A percentile compares a stretch with the other conserved stretches of the same genome.
These are phyloP conservation scores for Trypanosoma platydactyli DNA, from an alignment of 208 protist genomes.

Conservation along the genomic window DNA sequence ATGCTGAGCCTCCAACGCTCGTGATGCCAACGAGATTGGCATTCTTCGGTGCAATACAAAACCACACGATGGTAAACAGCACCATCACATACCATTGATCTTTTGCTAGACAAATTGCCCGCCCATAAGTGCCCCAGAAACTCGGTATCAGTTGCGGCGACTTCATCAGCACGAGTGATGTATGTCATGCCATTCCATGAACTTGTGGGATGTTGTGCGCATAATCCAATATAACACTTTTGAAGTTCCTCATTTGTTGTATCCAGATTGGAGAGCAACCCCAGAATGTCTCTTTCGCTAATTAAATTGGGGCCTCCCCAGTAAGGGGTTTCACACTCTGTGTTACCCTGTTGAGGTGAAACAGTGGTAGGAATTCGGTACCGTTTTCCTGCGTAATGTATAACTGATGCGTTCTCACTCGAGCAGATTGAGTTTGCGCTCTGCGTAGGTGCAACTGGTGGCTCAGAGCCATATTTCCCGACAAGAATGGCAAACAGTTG, in stretches of 20 bases:
- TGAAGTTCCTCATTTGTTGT: slow-evolving; percentile 68
- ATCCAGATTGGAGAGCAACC: slow-evolving; percentile 47
- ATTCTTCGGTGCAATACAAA: slow-evolving; percentile 74
- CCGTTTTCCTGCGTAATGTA: slow-evolving; percentile 57
- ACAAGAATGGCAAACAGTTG: slow-evolving; percentile 73
- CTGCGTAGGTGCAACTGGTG: slow-evolving; percentile 1
- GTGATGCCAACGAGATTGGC: slow-evolving; percentile 46
- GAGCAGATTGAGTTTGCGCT: slow-evolving; percentile 33
- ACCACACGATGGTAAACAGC: slow-evolving; percentile 51
- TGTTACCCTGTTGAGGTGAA: slow-evolving; percentile 63
- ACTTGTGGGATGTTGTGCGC: slow-evolving; percentile 51
- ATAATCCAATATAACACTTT: slow-evolving; percentile 72
- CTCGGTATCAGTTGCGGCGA: slow-evolving; percentile 34
- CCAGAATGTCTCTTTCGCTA: slow-evolving; percentile 57
- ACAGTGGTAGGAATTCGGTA: slow-evolving; percentile 63
- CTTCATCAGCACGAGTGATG: slow-evolving; percentile 43
- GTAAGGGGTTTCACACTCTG: slow-evolving; percentile 78
- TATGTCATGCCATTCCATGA: slow-evolving; percentile 82
- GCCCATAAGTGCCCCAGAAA: slow-evolving; percentile 80
- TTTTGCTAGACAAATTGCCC: slow-evolving; percentile 48
- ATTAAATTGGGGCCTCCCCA: slow-evolving; percentile 57
- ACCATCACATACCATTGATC: slow-evolving; percentile 53
- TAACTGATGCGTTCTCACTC: slow-evolving; percentile 47
- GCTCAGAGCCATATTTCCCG: slow-evolving; percentile 74
- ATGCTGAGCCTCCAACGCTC: slow-evolving; percentile 70